Evolutionary conservation across 495 filamentous ascomycete species (phyloP).

Genomic region (Immersiella caudata): DNA sequence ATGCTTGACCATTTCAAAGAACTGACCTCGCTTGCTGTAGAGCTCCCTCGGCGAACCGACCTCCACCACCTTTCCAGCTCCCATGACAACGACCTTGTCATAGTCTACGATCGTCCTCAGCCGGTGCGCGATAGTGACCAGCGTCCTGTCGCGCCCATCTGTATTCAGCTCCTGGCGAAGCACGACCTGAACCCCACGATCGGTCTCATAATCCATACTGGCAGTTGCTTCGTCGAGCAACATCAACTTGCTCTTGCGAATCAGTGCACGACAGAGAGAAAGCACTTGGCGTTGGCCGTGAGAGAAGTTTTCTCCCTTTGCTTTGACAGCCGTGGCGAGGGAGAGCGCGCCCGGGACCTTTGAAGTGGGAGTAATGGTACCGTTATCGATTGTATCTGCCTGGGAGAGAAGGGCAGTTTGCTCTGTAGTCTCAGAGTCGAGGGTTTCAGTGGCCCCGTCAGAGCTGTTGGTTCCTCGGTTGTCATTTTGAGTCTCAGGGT

Average conservation of each 20-base stretch:
- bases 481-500: constrained; percentile 5
- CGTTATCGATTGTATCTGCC: constrained; percentile 22
- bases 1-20: constrained; percentile 55
- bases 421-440: not conserved
- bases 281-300: constrained; percentile 62
- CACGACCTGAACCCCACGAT: constrained; percentile 53
- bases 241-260: constrained; percentile 57
- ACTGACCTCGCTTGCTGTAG: constrained; percentile 45
- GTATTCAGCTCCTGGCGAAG: constrained; percentile 46
- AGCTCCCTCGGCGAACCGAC: constrained; percentile 50
- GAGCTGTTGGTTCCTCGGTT: not conserved
- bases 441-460: not conserved
- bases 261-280: constrained; percentile 59
- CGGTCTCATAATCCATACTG: constrained; percentile 60
- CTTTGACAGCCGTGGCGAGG: constrained; percentile 48
- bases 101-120: constrained; percentile 55
- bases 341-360: constrained; percentile 34
- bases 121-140: constrained; percentile 56
- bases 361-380: not conserved
- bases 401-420: constrained; percentile 12
- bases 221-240: constrained; percentile 63
- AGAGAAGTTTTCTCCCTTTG: constrained; percentile 58
- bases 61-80: constrained; percentile 44
- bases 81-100: constrained; percentile 54
- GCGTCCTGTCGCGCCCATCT: constrained; percentile 44